Conservation (phyloP, 2,329 filamentous ascomycete genomes). For the Septoria petroselini region DNA sequence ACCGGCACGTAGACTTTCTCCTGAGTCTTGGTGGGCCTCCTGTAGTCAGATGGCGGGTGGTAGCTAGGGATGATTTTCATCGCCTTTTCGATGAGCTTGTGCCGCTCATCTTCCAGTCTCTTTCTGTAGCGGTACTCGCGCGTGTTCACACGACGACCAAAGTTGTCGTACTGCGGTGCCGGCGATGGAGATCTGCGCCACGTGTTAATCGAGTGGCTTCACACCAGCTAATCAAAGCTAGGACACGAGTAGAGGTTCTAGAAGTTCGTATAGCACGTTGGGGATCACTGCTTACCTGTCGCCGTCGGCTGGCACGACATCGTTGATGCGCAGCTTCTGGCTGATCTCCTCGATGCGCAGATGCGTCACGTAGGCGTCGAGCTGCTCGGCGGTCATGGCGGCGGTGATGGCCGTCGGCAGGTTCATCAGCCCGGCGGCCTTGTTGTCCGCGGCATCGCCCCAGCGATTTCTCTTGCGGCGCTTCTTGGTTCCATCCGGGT, state of each 20-base stretch:
- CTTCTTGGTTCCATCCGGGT: constrained; percentile 71
- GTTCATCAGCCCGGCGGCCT: constrained; percentile 96
- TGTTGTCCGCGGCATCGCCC: constrained; percentile 97
- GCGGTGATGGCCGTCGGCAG: constrained; percentile 93
- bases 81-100: constrained; percentile 97
- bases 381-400: constrained; percentile 97
- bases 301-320: constrained; percentile 94
- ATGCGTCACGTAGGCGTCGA: constrained; percentile 94
- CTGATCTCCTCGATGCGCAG: constrained; percentile 98
- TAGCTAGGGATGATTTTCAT: constrained; percentile 99
- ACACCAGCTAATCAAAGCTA: too few relatives aligned
- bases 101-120: constrained; percentile 94
- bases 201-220: constrained; percentile 16
- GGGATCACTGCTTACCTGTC: constrained; percentile 67
- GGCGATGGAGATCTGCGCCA: constrained; percentile 81
- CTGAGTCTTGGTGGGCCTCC: constrained; percentile 98
- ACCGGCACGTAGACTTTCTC: constrained; percentile 99
- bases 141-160: constrained; percentile 98
- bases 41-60: constrained; percentile 96
- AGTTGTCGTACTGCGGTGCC: constrained; percentile 96
- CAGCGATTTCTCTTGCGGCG: constrained; percentile 99
- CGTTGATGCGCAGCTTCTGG: constrained; percentile 97
- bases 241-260: too few relatives aligned
- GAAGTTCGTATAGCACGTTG: background rate
- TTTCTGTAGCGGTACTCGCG: constrained; percentile 98